Base-by-base conservation (phyloP, 2,329 filamentous ascomycete species). In the Paecilomyces sp. region DNA sequence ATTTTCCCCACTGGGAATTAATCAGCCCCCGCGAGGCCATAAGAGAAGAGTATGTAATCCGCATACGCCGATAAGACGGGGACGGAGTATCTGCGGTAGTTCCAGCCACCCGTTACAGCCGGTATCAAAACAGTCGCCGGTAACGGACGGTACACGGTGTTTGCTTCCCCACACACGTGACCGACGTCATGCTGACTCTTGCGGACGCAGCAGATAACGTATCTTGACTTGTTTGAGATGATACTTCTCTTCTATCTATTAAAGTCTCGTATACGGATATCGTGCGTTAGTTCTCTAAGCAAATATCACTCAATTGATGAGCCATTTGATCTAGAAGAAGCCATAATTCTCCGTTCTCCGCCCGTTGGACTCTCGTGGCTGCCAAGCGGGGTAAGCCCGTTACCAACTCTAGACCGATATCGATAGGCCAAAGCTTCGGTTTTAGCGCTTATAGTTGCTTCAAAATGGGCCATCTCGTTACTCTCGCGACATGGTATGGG, bases 401-500 rank as follows among this genome's bases (percentile, higher is more conserved):
- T 18, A 47, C 15, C 7, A 18, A 5, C 5, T 47, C 36, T 47
- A 47, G 36, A n/a, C 36, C 15, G 15, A n/a, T 15, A 47, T 47
- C 31, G 31, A 47, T 47, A 47, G 41, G n/a, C 18, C 41, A 47
- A 47, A n/a, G 41, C 41, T 47, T 47, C n/a, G 8, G 15, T 8
- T 18, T 47, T 47, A 47, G 41, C 52, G 18, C 7, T n/a, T 57
- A 36, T 6, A 7, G n/a, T 12, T 22, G 13, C 13, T 57, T 7
- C 34, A 28, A 60, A 9, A 76, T 75, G 74, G 75, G 74, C 12
- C 74, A 75, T 58, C 67, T 77, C 28, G 70, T 74, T 25, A 76
- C 73, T 57, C 71, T 81, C 50, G 77, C 78, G 58, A 81, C 79
- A 58, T 78, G 74, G 70, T 73, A 62, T n/a, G 67, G 67, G n/a